A percentile compares a stretch with the other conserved stretches of the same genome.
Conservation (phyloP, 2,329 filamentous ascomycete species). For the Colletotrichum siamense region DNA sequence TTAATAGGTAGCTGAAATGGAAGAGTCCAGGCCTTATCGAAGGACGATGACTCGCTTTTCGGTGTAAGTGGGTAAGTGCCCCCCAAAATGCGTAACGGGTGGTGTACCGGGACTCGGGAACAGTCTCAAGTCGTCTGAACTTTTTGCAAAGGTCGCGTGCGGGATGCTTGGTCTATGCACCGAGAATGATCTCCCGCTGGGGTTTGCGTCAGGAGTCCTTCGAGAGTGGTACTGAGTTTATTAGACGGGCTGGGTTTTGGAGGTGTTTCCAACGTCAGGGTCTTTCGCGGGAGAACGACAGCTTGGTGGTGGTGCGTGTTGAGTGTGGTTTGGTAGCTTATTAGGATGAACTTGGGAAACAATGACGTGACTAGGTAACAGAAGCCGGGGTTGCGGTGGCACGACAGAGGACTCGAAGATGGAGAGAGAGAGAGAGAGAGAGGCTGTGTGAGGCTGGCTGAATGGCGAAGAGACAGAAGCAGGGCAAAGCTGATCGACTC, state of each 20-base stretch:
- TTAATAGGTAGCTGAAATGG: background rate
- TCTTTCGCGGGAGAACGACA: background rate
- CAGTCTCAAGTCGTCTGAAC: conserved; percentile 22
- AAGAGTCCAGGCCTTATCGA: background rate
- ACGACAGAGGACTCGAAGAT: background rate
- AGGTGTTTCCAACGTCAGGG: background rate
- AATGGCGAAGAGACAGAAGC: background rate
- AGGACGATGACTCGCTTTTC: background rate
- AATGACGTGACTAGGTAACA: background rate
- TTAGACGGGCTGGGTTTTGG: background rate
- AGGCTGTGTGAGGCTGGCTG: background rate
- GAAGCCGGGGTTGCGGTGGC: background rate
- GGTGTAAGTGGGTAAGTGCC: background rate
- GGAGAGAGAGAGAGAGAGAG: background rate
- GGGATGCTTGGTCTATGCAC: background rate
- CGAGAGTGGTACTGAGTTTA: conserved; percentile 3
- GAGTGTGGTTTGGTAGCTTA: background rate
- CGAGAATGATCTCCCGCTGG: conserved; percentile 17
- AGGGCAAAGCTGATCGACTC: background rate
- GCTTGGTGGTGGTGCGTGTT: background rate
- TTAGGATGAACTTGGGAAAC: background rate
- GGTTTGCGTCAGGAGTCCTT: conserved; percentile 14
- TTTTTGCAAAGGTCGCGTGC: background rate
- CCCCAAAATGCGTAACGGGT: conserved; percentile 7
- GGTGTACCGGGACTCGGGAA: conserved; percentile 14